These are phyloP conservation scores for Lepidium didymum DNA, from an alignment of 345 rosid species.

Conservation along the genomic window DNA sequence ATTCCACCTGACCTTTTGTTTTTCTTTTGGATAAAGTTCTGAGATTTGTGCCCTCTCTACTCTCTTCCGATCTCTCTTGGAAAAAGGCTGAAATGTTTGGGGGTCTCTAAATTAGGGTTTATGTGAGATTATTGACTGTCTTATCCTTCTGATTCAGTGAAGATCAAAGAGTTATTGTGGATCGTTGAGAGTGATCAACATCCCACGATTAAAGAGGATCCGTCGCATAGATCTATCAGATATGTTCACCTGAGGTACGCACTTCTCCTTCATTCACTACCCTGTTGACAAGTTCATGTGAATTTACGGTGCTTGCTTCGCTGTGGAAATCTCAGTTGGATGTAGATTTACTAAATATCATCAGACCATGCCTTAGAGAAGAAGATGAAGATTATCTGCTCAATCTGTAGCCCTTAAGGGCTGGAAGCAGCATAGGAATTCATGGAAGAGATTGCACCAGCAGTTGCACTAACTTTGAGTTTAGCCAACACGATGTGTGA, in stretches of 20 bases:
- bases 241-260: conserved; percentile 16
- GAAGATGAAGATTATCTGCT: background rate
- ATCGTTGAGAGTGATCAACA: background rate
- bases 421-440: conserved; percentile 8
- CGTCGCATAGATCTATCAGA: conserved; percentile 23
- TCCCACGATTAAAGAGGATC: conserved; percentile 11
- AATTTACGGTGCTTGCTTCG: background rate
- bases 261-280: conserved; percentile 11
- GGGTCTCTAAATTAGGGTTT: conserved; percentile 6
- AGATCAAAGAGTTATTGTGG: background rate
- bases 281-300: background rate
- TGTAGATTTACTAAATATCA: background rate
- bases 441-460: conserved; percentile 80
- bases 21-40: conserved; percentile 5
- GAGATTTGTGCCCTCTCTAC: conserved; percentile 8
- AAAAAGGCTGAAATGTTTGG: background rate
- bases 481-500: conserved; percentile 56
- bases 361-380: background rate
- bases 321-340: conserved; percentile 7
- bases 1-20: conserved; percentile 17
- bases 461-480: conserved; percentile 66
- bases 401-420: background rate
- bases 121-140: background rate
- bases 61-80: background rate
- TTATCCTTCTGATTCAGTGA: background rate